Base-by-base conservation (phyloP, 371 early-diverging fungal genomes). In the Dichotomocladium elegans region DNA sequence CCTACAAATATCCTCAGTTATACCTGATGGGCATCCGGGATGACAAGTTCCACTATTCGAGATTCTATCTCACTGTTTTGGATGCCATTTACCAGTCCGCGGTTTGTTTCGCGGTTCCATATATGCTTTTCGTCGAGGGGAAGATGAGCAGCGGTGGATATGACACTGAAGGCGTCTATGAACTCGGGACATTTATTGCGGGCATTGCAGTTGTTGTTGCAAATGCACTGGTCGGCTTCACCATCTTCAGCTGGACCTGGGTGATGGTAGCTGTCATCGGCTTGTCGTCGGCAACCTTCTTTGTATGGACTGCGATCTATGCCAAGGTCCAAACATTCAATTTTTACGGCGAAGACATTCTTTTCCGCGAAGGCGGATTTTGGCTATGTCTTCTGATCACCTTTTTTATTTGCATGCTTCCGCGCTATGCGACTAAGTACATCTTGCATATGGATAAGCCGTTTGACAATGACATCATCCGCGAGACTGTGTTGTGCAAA, bases 61-160 rank as follows among this genome's bases (percentile, higher is more conserved):
- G 90, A 55, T 95, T 94, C 63, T 91, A 87, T 81, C 57, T 90
- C 33, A 92, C 89, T 28, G 85, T 94, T 1, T 22, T 88, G 11
- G 94, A 96, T 60, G 95, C 88, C 0, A 66, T 95, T 27, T 97
- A 90, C 65, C 96, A 98, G 69, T 93, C 95, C 2, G 69, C 89
- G 3, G 79, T 95, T 33, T 86, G 88, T 42, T 93, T 89, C 70
- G 92, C 81, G 37, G 64, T 90, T 14, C 86, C 88, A 3, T 79
- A 81, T 53, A 54, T 72, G 64, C 51, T 81, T 46, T 63, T 79
- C 58, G 55, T 70, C 51, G 65, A 82, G 52, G 64, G 85, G 55
- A 62, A 77, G 58, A 30, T 70, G 52, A 64, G 83, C 33, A 58
- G 60, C 9, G 57, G 62, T 28, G 93, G 93, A 1, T 72, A 69